phyloP scores from a whole-genome alignment of 257 asterid genomes.

The Ophiorrhiza pumila region DNA sequence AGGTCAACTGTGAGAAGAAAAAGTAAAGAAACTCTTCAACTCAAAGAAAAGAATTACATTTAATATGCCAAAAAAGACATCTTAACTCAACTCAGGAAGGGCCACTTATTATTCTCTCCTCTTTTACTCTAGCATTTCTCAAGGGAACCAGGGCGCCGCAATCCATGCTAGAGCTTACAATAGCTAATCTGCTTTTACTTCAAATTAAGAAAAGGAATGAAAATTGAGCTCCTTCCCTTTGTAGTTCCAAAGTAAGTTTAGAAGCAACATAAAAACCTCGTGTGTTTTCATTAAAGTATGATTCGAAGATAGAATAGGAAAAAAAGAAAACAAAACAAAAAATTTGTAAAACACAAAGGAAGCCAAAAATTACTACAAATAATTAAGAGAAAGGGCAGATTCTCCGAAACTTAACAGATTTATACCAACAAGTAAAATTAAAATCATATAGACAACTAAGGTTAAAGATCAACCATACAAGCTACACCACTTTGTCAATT shows the following conservation, averaged over 20 bases:
- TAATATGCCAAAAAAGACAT: not conserved
- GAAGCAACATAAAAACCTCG: not conserved
- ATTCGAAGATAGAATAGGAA: not conserved
- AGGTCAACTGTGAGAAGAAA: not conserved
- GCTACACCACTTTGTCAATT: not conserved
- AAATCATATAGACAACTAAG: too few relatives aligned
- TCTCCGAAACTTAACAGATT: too few relatives aligned
- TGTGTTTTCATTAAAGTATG: not conserved
- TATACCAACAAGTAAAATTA: not conserved
- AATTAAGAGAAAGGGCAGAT: too few relatives aligned
- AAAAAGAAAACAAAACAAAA: too few relatives aligned
- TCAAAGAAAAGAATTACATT: not conserved
- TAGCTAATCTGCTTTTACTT: not conserved
- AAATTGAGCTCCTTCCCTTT: not conserved
- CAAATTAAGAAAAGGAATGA: not conserved
- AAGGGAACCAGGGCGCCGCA: too few relatives aligned
- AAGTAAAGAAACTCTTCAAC: not conserved
- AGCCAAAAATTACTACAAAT: not conserved
- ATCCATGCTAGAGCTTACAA: too few relatives aligned
- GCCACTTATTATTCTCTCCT: too few relatives aligned
- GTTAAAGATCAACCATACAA: too few relatives aligned
- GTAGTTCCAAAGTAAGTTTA: too few relatives aligned
- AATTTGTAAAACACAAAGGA: not conserved
- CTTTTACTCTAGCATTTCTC: too few relatives aligned
- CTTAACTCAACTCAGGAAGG: not conserved